Percentiles rank a stretch among this genome's conserved stretches.
phyloP scores from a whole-genome alignment of 495 filamentous ascomycete genomes.

The Astrothelium macrocarpum region DNA sequence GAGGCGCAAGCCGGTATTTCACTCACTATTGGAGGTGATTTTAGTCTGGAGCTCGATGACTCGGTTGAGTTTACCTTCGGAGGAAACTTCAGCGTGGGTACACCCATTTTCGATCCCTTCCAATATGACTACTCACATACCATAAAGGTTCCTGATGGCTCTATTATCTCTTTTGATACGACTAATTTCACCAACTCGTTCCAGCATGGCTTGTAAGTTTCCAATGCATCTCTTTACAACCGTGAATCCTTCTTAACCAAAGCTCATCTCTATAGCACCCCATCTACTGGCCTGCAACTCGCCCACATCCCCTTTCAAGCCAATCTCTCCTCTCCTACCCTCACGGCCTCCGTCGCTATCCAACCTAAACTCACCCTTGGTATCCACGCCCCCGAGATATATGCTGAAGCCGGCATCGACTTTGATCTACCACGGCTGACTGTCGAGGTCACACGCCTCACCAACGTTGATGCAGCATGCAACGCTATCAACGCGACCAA shows the following conservation, averaged over 20 bases:
- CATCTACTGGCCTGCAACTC: neutral
- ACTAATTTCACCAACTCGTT: neutral
- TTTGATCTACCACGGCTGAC: neutral
- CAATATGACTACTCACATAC: neutral
- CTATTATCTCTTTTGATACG: neutral
- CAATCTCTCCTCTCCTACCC: neutral
- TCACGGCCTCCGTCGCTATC: neutral
- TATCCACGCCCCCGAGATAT: neutral
- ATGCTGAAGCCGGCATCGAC: neutral
- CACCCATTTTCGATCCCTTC: neutral
- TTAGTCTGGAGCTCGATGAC: neutral
- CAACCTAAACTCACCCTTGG: neutral
- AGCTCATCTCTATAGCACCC: neutral
- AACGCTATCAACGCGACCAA: neutral
- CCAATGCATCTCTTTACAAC: neutral
- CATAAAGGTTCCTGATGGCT: neutral
- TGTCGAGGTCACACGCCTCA: neutral
- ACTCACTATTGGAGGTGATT: neutral
- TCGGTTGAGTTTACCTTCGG: neutral
- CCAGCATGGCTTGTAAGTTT: conserved; percentile 2
- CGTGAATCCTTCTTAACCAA: neutral
- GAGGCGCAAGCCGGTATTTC: neutral
- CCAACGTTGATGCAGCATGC: neutral
- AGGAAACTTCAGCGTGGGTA: neutral
- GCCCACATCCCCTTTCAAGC: neutral